These are phyloP conservation scores for Magnolia kwangsiensis DNA, from an alignment of 164 flowering plant genomes.

Conservation along the genomic window DNA sequence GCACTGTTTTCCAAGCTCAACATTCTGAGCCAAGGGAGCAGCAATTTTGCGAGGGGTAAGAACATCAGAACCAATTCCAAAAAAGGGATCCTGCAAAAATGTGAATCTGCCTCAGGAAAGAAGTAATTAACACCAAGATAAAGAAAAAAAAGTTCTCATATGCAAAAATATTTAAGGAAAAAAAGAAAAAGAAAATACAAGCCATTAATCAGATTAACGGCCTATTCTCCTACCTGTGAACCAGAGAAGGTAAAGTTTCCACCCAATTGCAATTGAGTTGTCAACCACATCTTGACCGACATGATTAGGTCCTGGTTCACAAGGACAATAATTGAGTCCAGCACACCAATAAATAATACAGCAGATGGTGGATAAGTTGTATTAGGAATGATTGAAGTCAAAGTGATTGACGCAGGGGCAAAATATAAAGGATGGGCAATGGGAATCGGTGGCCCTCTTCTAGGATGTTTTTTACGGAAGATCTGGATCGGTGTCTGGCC, in stretches of 20 bases:
- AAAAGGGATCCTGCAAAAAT: conserved; percentile 82
- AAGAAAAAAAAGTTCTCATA: not conserved
- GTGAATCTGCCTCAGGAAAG: conserved; percentile 2
- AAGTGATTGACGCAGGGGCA: conserved; percentile 87
- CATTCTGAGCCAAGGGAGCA: conserved; percentile 73
- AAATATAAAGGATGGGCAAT: conserved; percentile 90
- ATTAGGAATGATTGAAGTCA: conserved; percentile 67
- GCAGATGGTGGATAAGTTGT: conserved; percentile 51
- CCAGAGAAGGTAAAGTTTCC: conserved; percentile 95
- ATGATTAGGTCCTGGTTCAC: conserved; percentile 75
- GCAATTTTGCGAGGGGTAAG: conserved; percentile 85
- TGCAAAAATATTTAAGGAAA: not conserved
- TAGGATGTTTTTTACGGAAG: conserved; percentile 88
- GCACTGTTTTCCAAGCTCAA: conserved; percentile 83
- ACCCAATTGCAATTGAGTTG: conserved; percentile 90
- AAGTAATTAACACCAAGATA: not conserved
- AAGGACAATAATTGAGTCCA: conserved; percentile 69
- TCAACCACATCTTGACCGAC: conserved; percentile 96
- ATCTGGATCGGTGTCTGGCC: conserved; percentile 98
- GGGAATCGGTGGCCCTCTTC: conserved; percentile 98
- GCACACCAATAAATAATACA: conserved; percentile 50
- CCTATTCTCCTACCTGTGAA: conserved; percentile 54
- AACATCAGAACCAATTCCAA: conserved; percentile 91
- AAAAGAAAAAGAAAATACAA: not conserved
- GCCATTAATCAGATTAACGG: not conserved